phyloP scores from a whole-genome alignment of 2,329 filamentous ascomycete genomes.

The Colletotrichum noveboracense region DNA sequence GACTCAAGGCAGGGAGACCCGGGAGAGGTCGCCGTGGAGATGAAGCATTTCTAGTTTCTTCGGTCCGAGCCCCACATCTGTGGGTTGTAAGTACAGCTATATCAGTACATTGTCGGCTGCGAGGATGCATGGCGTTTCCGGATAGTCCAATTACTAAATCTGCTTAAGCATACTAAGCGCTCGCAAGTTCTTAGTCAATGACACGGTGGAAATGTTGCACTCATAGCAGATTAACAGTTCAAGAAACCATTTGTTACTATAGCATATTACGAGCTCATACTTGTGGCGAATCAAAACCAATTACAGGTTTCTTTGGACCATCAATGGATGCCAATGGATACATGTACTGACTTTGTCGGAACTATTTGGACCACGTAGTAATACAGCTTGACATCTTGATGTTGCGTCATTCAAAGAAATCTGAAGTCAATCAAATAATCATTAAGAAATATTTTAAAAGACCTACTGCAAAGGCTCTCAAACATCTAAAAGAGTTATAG shows the following conservation, averaged over 20 bases:
- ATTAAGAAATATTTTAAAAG: accelerated
- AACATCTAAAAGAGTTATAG: accelerated
- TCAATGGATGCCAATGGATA: background rate
- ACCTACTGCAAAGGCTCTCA: accelerated
- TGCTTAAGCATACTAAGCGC: accelerated
- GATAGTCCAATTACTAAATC: background rate
- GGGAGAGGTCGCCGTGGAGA: background rate
- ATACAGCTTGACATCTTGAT: background rate
- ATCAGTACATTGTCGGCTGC: background rate
- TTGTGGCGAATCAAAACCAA: accelerated
- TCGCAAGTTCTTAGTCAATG: background rate
- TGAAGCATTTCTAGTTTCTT: background rate
- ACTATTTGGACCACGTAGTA: background rate
- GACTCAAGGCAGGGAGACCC: background rate
- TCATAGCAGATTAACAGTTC: accelerated
- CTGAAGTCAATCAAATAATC: background rate
- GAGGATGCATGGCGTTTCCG: background rate
- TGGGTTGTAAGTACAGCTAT: background rate
- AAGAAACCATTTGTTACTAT: accelerated
- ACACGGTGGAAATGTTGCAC: accelerated
- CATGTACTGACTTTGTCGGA: background rate
- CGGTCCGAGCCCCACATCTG: background rate
- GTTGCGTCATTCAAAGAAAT: background rate
- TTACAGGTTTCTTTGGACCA: accelerated
- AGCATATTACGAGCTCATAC: accelerated